Conservation (phyloP, 805 yeast species). For the Danielia oregonensis region DNA sequence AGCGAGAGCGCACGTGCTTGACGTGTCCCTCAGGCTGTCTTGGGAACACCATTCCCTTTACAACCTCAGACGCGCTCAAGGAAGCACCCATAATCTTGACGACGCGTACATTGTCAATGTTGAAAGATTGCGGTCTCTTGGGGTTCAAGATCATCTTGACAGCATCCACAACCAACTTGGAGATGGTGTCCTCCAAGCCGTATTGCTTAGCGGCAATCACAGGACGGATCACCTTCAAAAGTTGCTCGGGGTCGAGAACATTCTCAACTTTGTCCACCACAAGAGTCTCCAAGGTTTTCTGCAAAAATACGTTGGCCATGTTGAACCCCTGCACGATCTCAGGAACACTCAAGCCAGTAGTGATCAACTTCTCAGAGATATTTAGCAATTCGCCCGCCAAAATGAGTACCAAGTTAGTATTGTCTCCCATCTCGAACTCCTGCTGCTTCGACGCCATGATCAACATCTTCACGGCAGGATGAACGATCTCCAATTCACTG, state of each 20-base stretch:
- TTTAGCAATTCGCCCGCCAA: slow-evolving; percentile 90
- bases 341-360: slow-evolving; percentile 83
- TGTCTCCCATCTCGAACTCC: slow-evolving; percentile 96
- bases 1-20: slow-evolving; percentile 53
- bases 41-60: slow-evolving; percentile 97
- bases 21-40: slow-evolving; percentile 94
- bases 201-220: slow-evolving; percentile 92
- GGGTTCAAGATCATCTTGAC: slow-evolving; percentile 71
- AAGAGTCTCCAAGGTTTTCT: slow-evolving; percentile 62
- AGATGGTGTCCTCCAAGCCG: slow-evolving; percentile 76
- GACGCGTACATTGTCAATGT: slow-evolving; percentile 90
- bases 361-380: slow-evolving; percentile 79
- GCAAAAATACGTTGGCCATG: slow-evolving; percentile 75
- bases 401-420: slow-evolving; percentile 85
- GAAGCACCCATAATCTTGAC: slow-evolving; percentile 96
- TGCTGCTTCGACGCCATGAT: slow-evolving; percentile 98
- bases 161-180: slow-evolving; percentile 80
- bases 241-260: slow-evolving; percentile 49
- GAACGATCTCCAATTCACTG: slow-evolving; percentile 88
- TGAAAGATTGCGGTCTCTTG: slow-evolving; percentile 61
- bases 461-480: slow-evolving; percentile 93
- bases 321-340: slow-evolving; percentile 93
- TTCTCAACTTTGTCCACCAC: slow-evolving; percentile 61
- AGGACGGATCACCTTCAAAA: slow-evolving; percentile 73
- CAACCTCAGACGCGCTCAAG: slow-evolving; percentile 66